phyloP scores from a whole-genome alignment of 2,329 filamentous ascomycete species.

The Leptographium procerum region DNA sequence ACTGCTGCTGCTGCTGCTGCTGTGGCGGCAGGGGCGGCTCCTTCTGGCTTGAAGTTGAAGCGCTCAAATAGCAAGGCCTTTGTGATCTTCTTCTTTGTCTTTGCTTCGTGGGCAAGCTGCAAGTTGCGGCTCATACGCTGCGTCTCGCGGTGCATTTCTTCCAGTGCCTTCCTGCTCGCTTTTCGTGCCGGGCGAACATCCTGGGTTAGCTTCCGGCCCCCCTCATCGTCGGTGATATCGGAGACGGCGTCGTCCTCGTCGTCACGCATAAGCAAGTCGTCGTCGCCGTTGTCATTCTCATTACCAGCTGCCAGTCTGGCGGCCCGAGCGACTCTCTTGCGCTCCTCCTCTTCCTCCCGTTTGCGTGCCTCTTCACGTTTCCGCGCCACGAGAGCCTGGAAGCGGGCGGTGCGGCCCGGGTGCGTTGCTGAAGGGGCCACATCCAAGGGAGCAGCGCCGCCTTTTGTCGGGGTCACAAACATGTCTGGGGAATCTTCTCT shows the following conservation, averaged over 20 bases:
- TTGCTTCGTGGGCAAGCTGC: constrained; percentile 81
- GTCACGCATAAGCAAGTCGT: constrained; percentile 26
- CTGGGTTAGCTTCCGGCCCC: constrained; percentile 57
- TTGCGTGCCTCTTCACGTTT: constrained; percentile 62
- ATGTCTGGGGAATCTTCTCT: constrained; percentile 35
- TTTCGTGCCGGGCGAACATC: constrained; percentile 52
- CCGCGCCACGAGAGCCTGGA: constrained; percentile 60
- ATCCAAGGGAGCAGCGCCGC: constrained; percentile 16
- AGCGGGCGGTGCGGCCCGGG: constrained; percentile 42
- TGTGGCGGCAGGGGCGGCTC: constrained; percentile 12
- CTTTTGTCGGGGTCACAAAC: constrained; percentile 42
- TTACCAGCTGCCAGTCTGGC: constrained; percentile 27
- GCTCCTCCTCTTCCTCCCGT: constrained; percentile 48
- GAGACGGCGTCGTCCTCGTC: constrained; percentile 38
- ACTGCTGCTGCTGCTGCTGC: background rate
- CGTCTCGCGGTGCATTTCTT: constrained; percentile 91
- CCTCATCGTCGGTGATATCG: constrained; percentile 50
- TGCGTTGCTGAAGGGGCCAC: constrained; percentile 34
- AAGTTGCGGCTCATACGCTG: constrained; percentile 83
- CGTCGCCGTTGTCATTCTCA: constrained; percentile 28
- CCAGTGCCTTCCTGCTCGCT: constrained; percentile 85
- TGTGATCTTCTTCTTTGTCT: constrained; percentile 82
- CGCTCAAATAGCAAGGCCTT: constrained; percentile 72
- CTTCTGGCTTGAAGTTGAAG: constrained; percentile 59
- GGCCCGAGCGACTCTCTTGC: constrained; percentile 33